These are phyloP conservation scores for Mallotus japonicus DNA, from an alignment of 441 rosid genomes.

Conservation along the genomic window DNA sequence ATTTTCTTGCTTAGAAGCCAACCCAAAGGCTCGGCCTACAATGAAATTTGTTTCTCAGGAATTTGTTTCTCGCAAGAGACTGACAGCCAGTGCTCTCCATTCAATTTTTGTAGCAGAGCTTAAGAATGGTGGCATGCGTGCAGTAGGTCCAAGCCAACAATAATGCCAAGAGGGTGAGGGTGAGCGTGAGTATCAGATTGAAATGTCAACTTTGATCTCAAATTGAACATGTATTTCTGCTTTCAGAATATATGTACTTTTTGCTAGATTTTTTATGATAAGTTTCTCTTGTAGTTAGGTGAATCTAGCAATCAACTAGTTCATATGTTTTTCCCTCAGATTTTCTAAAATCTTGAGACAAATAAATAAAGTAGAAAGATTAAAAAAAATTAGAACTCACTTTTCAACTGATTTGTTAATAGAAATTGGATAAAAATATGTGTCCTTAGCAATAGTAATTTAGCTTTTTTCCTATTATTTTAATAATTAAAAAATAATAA, in stretches of 20 bases:
- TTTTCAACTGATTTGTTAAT: slow-evolving; percentile 33
- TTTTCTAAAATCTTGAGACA: too few species aligned
- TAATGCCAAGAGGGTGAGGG: not conserved
- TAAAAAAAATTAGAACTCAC: too few species aligned
- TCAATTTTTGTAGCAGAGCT: slow-evolving; percentile 17
- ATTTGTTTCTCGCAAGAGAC: not conserved
- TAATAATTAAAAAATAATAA: too few species aligned
- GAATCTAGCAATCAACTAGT: too few species aligned
- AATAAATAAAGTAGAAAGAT: too few species aligned
- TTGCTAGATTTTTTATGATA: too few species aligned
- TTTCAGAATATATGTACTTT: too few species aligned
- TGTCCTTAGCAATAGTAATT: slow-evolving; percentile 21
- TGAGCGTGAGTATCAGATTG: not conserved
- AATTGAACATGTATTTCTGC: too few species aligned
- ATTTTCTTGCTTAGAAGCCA: too few species aligned
- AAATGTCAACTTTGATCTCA: not conserved
- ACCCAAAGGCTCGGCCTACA: too few species aligned
- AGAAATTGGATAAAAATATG: slow-evolving; percentile 22
- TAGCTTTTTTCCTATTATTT: not conserved
- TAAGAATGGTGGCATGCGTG: not conserved
- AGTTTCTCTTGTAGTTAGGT: too few species aligned
- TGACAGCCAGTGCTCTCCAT: not conserved
- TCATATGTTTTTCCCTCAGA: too few species aligned
- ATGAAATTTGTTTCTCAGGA: not conserved
- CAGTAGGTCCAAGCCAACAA: not conserved